A percentile compares a stretch with the other conserved stretches of the same genome.
These are phyloP conservation scores for Apophysomyces ossiformis DNA, from an alignment of 371 early-diverging fungal genomes.

Conservation along the genomic window DNA sequence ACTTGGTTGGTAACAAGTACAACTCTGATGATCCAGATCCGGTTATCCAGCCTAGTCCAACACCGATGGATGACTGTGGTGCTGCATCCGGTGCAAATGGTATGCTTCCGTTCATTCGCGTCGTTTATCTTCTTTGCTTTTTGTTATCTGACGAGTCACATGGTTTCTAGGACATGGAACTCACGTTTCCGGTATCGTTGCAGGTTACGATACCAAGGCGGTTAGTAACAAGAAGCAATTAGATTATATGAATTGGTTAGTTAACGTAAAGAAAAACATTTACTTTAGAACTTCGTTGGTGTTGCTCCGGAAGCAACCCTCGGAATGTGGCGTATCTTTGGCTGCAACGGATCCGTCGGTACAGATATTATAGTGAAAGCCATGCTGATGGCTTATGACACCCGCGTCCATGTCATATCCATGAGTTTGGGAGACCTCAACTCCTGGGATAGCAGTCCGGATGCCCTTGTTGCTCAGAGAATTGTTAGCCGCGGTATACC, in stretches of 20 bases:
- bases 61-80: constrained; percentile 42
- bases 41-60: constrained; percentile 30
- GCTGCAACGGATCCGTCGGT: constrained; percentile 60
- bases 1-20: constrained; percentile 56
- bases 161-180: constrained; percentile 55
- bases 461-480: constrained; percentile 37
- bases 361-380: constrained; percentile 67
- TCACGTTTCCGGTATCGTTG: constrained; percentile 68
- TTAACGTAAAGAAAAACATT: neutral
- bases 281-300: constrained; percentile 47
- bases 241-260: neutral
- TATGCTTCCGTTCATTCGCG: constrained; percentile 21
- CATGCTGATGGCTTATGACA: constrained; percentile 64
- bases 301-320: constrained; percentile 69
- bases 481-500: constrained; percentile 39
- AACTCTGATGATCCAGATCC: constrained; percentile 38
- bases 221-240: constrained; percentile 20
- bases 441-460: constrained; percentile 49
- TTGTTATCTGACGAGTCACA: neutral
- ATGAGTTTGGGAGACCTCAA: constrained; percentile 70
- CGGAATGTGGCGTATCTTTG: constrained; percentile 66
- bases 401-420: constrained; percentile 62
- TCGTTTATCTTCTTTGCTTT: neutral
- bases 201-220: constrained; percentile 44
- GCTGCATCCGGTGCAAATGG: constrained; percentile 34